Evolutionary conservation across 495 filamentous ascomycete species (phyloP), one percentile per base, ranked within the genome.

Genomic region (Hypoxylon trugodes): DNA sequence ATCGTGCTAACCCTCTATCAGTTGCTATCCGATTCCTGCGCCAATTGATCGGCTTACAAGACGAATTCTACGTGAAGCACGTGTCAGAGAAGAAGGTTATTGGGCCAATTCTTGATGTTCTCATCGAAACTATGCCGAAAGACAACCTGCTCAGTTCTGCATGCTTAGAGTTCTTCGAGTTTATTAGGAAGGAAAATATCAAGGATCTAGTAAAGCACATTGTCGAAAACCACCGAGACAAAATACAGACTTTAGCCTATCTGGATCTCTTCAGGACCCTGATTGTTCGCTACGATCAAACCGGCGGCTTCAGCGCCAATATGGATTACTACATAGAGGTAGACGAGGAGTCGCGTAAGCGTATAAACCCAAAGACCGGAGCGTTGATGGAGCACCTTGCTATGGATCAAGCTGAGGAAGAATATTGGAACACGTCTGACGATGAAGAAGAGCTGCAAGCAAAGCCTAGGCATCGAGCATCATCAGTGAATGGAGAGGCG

Each of bases 1-100:
- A 3, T 3, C 0, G 18, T 40, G 26, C 18, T 50, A 41, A 46
- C 38, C 46, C 43, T 66, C 38, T 18, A 58, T 2, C 54, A 96
- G 92, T 89, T 69, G 93, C 93, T 10, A 81, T 98, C 56, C 96
- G 96, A 79, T 97, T 96, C 77, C 96, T 98, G 79, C 92, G 95
- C 25, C 90, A 89, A 15, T 85, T 94, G 57, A 86, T 97, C 41
- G 86, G 88, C 33, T 80, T 98, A 16, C 87, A 94, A 69, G 95
- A 98, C 69, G 92, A 96, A 54, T 96, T 93, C 68, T 96, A 96
- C 77, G 88, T 91, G 73, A 89, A 88, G 49, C 88, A 97, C 63
- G 86, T 98, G 76, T 88, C 87, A 4, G 88, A 92, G 67, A 87
- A 94, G 68, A 86, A 86, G 60, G 88, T 94, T 1, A 91, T 98